These are phyloP conservation scores for Daldinia vernicosa DNA, from an alignment of 495 filamentous ascomycete genomes.

Conservation along the genomic window DNA sequence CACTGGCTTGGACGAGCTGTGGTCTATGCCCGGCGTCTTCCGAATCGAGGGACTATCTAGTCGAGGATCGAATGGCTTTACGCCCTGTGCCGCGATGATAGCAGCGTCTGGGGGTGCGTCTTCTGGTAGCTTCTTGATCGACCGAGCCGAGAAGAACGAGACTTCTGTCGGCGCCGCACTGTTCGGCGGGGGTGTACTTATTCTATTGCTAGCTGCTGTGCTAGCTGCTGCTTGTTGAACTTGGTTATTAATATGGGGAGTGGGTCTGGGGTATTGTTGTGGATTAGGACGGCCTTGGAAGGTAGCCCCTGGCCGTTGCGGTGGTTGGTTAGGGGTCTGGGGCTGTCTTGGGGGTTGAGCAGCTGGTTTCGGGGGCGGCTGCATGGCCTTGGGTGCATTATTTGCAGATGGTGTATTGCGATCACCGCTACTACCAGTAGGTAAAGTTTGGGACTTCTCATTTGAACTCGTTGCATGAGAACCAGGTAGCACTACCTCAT, in stretches of 20 bases:
- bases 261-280: constrained; percentile 40
- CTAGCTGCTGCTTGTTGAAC: constrained; percentile 39
- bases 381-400: constrained; percentile 44
- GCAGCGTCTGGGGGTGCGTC: constrained; percentile 41
- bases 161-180: constrained; percentile 41
- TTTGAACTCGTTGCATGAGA: constrained; percentile 37
- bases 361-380: constrained; percentile 48
- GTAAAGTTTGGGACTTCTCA: constrained; percentile 37
- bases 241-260: constrained; percentile 50
- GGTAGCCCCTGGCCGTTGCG: constrained; percentile 38
- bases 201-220: constrained; percentile 41
- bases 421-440: constrained; percentile 40
- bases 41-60: constrained; percentile 86
- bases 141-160: constrained; percentile 82
- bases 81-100: constrained; percentile 53
- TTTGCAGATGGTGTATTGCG: constrained; percentile 42
- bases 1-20: constrained; percentile 74
- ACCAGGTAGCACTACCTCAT: constrained; percentile 64
- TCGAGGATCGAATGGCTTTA: constrained; percentile 79
- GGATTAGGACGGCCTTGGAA: constrained; percentile 45
- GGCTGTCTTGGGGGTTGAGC: constrained; percentile 44
- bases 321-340: constrained; percentile 52
- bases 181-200: constrained; percentile 38
- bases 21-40: constrained; percentile 89
- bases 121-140: constrained; percentile 58